Evolutionary conservation across 176 grass and related monocot genomes (phyloP), one percentile per base, ranked within the genome.

Genomic region (Cenchrus purpureus): DNA sequence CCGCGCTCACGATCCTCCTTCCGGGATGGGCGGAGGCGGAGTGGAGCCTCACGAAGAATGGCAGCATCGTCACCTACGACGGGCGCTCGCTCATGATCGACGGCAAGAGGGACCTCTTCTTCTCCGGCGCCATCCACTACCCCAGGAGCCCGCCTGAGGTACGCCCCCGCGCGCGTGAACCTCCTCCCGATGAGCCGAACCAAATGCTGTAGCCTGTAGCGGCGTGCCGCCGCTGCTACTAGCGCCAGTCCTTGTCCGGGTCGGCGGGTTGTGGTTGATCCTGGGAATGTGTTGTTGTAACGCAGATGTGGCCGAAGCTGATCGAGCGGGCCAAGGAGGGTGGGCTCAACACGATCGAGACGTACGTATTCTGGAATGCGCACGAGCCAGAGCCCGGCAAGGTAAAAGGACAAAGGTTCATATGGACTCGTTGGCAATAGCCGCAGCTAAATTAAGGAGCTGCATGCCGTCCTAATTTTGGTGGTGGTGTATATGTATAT

Each of bases 51-150:
- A 91, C 85, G 14, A 87, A 63, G 80, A 75, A 84, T n/a, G 69
- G 59, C 8, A 42, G n/a, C 46, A 76, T 82, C 13, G 82, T 92
- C 43, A 45, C 82, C 71, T 98, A 93, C 75, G 92, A 98, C 60
- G 83, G 70, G 17, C 91, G 91, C 54, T 98, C 95, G 2, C 83
- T 95, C 69, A 65, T 95, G 20, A 95, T 98, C 65, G 84, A 93
- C 64, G 92, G 92, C 50, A 88, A 68, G 86, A 77, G 95, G 73
- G 91, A 98, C 66, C 76, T 98, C 77, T 67, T 98, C 88, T 98
- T 98, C 92, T 95, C 91, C 17, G 95, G 92, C 60, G 90, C 95
- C 54, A 86, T 98, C 88, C 95, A 98, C 87, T 98, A 98, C 83
- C 90, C 95, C 12, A 82, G 92, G 43, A 98, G 95, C 87, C 87